Evolutionary conservation across 2,329 filamentous ascomycete species (phyloP).

Genomic region (Pseudovirgaria hyperparasitica): DNA sequence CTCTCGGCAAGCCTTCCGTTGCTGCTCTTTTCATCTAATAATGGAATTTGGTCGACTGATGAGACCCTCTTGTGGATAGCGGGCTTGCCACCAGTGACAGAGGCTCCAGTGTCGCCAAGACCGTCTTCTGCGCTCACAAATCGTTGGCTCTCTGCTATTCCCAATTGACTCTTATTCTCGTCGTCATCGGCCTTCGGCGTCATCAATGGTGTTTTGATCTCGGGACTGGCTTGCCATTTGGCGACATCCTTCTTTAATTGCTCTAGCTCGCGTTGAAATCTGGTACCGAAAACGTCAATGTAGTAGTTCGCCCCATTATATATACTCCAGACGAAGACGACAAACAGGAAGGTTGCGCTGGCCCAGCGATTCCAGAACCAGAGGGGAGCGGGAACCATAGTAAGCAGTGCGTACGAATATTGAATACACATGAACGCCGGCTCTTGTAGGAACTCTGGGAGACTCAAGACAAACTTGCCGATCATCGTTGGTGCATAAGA

Average conservation of each 20-base stretch:
- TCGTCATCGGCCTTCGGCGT: too few species aligned
- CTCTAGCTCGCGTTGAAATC: conserved; percentile 94
- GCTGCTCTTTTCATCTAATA: too few species aligned
- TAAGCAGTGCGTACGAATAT: conserved; percentile 78
- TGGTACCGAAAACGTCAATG: conserved; percentile 93
- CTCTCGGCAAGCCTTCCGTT: too few species aligned
- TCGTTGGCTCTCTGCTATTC: too few species aligned
- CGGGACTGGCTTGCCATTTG: conserved; percentile 89
- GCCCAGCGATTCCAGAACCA: conserved; percentile 89
- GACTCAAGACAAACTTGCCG: conserved; percentile 67
- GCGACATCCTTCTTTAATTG: conserved; percentile 76
- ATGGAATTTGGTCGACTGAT: too few species aligned
- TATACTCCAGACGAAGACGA: conserved; percentile 87
- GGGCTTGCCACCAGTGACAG: too few species aligned
- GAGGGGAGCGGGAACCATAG: conserved; percentile 85
- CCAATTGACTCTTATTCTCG: too few species aligned
- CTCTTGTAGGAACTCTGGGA: conserved; percentile 68
- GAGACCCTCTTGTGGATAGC: too few species aligned
- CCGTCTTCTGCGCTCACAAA: too few species aligned
- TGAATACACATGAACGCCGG: conserved; percentile 93
- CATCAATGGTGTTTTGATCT: too few species aligned
- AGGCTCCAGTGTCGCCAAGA: too few species aligned
- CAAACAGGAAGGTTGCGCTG: conserved; percentile 61
- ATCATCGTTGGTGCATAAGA: conserved; percentile 87
- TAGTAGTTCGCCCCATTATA: conserved; percentile 97